phyloP scores from a whole-genome alignment of 805 yeast species.

The Sugiyamaella valdiviana region DNA sequence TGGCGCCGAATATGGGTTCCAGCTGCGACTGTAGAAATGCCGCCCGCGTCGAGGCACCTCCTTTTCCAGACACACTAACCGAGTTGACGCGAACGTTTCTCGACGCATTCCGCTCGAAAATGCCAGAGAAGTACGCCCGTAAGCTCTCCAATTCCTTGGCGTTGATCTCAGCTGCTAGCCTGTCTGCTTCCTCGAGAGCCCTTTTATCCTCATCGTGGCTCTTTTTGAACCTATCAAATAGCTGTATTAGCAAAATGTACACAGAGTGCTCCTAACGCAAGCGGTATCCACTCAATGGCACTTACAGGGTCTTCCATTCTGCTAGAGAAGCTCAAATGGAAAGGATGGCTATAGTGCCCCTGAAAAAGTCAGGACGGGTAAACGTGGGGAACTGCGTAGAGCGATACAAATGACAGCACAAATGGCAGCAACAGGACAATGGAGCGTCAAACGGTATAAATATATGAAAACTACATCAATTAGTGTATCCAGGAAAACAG shows the following conservation, averaged over 20 bases:
- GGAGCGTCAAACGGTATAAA: no score
- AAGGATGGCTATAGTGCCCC: background rate
- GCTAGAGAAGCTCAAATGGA: background rate
- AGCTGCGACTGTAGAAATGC: slow-evolving; percentile 28
- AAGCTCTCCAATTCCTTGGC: slow-evolving; percentile 9
- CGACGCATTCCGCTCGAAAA: slow-evolving; percentile 24
- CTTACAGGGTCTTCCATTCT: slow-evolving; percentile 1
- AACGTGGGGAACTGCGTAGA: background rate
- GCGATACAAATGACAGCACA: background rate
- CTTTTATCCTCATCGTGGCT: slow-evolving; percentile 10
- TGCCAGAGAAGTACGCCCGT: slow-evolving; percentile 16
- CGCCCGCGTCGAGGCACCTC: slow-evolving; percentile 25
- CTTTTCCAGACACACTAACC: slow-evolving; percentile 32
- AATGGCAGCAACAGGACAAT: no score
- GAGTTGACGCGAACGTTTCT: slow-evolving; percentile 24
- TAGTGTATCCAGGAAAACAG: no score
- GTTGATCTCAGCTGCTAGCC: background rate
- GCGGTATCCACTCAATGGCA: no score
- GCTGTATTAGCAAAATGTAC: slow-evolving; percentile 1
- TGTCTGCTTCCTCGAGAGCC: slow-evolving; percentile 2
- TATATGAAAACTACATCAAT: no score
- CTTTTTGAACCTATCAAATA: slow-evolving; percentile 17
- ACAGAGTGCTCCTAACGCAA: background rate
- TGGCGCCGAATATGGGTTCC: slow-evolving; percentile 30
- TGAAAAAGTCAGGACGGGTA: background rate